Evolutionary conservation across 495 filamentous ascomycete genomes (phyloP), one percentile per base, ranked within the genome.

Genomic region (Podospora tetraspora): DNA sequence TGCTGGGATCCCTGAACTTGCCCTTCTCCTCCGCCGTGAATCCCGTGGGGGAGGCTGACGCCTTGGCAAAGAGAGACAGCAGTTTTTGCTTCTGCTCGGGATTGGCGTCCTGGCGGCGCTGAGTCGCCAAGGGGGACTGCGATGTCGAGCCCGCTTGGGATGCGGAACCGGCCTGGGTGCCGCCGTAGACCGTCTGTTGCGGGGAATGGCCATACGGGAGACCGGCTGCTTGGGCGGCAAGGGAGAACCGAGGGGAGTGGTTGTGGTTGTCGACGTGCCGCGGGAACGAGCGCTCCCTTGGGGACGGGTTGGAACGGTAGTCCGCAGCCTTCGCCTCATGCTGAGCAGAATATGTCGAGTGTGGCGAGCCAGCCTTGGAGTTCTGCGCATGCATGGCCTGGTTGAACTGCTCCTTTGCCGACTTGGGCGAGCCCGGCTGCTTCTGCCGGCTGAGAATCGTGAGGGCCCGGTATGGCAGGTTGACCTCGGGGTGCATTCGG

Each of bases 1-100:
- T 67, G 8, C 64, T 65, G 1, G 69, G 43, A 21, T 80, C 78
- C 69, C 77, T 78, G 21, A 73, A 73, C 72, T 79, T 79, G 58
- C 70, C 69, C 57, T 88, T 81, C 8, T 87, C 84, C 68, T 80
- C 84, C 19, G 83, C 77, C 21, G 80, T 61, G 61, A 69, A 72
- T 11, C 69, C 72, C 23, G 74, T 69, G 10, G 72, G 80, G 68
- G 75, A 79, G 32, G 72, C 58, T 59, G 74, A 72, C 56, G 84
- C 63, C 71, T 91, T 91, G n/a, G 85, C 85, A 70, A 94, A 92
- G 9, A 94, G 83, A 9, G 87, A 90, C 13, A 93, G 83, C 12
- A 94, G 79, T 11, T 86, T 80, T 43, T 89, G 88, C 70, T 83
- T 88, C 66, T 95, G 91, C 11, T 91, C 86, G 4, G 77, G 70